phyloP scores from a whole-genome alignment of 2,329 filamentous ascomycete genomes.

The Cryphonectria carpinicola region DNA sequence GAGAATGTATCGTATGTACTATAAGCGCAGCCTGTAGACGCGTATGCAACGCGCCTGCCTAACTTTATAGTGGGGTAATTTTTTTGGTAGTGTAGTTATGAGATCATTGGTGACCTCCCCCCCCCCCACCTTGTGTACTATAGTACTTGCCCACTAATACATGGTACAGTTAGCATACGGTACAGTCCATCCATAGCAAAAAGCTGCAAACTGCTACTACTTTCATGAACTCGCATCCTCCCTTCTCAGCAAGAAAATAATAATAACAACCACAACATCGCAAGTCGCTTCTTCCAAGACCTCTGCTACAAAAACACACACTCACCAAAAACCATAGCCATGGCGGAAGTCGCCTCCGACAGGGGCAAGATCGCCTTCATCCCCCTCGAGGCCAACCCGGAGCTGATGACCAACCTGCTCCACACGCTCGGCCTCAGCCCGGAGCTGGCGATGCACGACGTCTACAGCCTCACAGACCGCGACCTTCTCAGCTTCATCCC shows the following conservation, averaged over 20 bases:
- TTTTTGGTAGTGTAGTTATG: conserved; percentile 18
- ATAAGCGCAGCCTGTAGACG: conserved; percentile 3
- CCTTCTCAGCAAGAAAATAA: not conserved
- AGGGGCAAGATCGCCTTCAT: conserved; percentile 50
- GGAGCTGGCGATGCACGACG: conserved; percentile 82
- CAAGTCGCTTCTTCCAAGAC: not conserved
- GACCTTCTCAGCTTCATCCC: conserved; percentile 86
- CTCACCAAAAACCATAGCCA: not conserved
- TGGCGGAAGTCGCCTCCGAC: conserved; percentile 40
- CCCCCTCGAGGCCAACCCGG: conserved; percentile 75
- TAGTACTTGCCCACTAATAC: not conserved
- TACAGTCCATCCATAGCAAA: not conserved
- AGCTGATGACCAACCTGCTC: conserved; percentile 83
- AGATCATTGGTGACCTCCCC: conserved; percentile 18
- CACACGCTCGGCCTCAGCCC: conserved; percentile 82
- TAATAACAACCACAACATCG: not conserved
- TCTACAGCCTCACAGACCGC: conserved; percentile 87
- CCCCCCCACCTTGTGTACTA: conserved; percentile 13
- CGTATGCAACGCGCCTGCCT: conserved; percentile 24
- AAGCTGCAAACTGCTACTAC: not conserved
- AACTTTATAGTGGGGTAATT: conserved; percentile 15
- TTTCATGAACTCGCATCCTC: not conserved
- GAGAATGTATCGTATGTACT: not conserved
- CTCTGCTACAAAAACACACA: not conserved
- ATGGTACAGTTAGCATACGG: not conserved